Percentiles rank a stretch among this genome's conserved stretches.
Conservation (phyloP, 805 yeast species). For the Saturnispora sanitii region DNA sequence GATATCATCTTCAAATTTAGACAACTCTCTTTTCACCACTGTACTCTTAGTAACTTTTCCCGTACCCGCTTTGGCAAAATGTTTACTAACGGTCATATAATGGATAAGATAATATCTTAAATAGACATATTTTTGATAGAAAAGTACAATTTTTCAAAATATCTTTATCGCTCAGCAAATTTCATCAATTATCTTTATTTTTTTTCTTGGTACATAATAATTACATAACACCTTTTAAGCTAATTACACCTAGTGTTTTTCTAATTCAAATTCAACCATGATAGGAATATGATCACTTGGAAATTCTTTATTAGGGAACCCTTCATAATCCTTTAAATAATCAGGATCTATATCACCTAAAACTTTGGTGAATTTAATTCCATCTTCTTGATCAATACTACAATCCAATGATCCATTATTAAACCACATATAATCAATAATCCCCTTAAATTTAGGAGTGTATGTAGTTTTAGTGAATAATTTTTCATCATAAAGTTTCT, state of each 20-base stretch:
- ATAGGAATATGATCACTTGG: slow-evolving; percentile 42
- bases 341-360: slow-evolving; percentile 39
- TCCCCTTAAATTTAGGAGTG: slow-evolving; percentile 39
- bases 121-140: no score
- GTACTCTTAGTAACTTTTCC: neutral
- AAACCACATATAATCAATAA: slow-evolving; percentile 53
- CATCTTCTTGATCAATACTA: slow-evolving; percentile 19
- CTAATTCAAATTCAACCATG: slow-evolving; percentile 19
- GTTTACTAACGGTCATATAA: slow-evolving; percentile 11
- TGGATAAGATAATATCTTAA: neutral
- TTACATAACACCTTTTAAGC: no score
- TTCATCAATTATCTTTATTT: no score
- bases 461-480: slow-evolving; percentile 32
- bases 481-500: slow-evolving; percentile 16
- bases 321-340: slow-evolving; percentile 24
- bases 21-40: neutral
- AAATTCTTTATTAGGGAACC: slow-evolving; percentile 47
- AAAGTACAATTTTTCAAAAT: neutral
- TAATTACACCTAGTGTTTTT: neutral
- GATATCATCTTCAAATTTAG: slow-evolving; percentile 10
- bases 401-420: slow-evolving; percentile 8
- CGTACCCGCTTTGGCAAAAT: slow-evolving; percentile 4
- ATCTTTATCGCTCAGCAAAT: no score
- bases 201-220: no score
- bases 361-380: slow-evolving; percentile 33